Evolutionary conservation across 179 eudicot genomes (phyloP), one percentile per base, ranked within the genome.

Genomic region (Nepenthes alata): DNA sequence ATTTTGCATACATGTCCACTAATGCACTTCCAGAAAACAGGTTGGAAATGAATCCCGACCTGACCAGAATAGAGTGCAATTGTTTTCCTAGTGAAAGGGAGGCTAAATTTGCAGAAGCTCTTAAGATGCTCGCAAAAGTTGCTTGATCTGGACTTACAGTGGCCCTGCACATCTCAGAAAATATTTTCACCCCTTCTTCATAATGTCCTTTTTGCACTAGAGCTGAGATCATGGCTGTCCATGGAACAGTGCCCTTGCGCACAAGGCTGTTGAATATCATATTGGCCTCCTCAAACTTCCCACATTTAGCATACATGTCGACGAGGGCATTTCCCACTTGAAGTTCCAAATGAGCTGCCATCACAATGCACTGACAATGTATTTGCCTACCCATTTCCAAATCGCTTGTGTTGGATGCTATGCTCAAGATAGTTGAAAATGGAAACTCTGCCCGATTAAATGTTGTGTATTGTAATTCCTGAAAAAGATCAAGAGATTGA

Each of bases 261-360:
- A 80, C 67, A 25, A 83, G 78, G 47, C 67, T 65, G 49, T 62
- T 71, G 65, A 88, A 88, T 49, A 88, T 57, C 47, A 72, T 11
- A 55, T 76, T 65, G 37, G 90, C 96, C 66, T 83, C 87, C 63
- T 76, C 74, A 64, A 85, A 85, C 67, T 59, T 69, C 25, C 75
- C 84, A 35, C 90, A 85, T 82, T 83, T 90, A 37, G 89, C 95
- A 66, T 90, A 90, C 97, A 85, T 88, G 77, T 90, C 94, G 1
- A 90, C 76, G 44, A 90, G 84, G 53, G 94, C 67, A 69, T 88
- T 85, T 35, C 79, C 85, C 12, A 85, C 85, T 65, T 72, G 70
- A 72, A 70, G 61, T 55, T 83, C 86, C 35, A 58, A 59, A 45
- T 73, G 65, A 62, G 87, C 82, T 66, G 65, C 62, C 38, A 83